A percentile compares a stretch with the other conserved stretches of the same genome.
These are phyloP conservation scores for Beauveria australis DNA, from an alignment of 2,329 filamentous ascomycete genomes.

Conservation along the genomic window DNA sequence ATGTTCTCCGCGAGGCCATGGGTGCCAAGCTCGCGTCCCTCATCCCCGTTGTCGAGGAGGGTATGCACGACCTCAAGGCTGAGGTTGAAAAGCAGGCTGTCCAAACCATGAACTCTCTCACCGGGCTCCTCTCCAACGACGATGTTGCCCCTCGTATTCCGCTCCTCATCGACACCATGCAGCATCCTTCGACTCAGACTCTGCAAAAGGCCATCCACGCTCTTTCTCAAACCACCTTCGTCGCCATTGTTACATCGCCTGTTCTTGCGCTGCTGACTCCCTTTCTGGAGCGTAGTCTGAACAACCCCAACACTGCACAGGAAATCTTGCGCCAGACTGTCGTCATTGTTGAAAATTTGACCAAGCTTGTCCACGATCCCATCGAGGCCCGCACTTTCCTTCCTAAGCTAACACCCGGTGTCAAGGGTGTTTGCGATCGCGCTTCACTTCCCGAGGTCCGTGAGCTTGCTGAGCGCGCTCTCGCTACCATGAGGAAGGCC, in stretches of 20 bases:
- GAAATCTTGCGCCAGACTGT: slow-evolving; percentile 94
- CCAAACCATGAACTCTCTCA: slow-evolving; percentile 85
- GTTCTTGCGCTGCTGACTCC: slow-evolving; percentile 91
- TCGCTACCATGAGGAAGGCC: slow-evolving; percentile 84
- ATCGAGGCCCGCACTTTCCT: slow-evolving; percentile 91
- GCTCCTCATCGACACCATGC: slow-evolving; percentile 88
- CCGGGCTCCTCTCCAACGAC: slow-evolving; percentile 87
- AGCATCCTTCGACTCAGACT: slow-evolving; percentile 80
- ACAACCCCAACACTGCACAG: slow-evolving; percentile 82
- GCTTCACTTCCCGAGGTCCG: slow-evolving; percentile 93
- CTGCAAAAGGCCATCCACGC: slow-evolving; percentile 95
- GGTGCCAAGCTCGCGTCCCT: slow-evolving; percentile 76
- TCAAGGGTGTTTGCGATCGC: slow-evolving; percentile 77
- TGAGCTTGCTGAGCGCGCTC: slow-evolving; percentile 73
- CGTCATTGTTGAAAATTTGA: slow-evolving; percentile 95
- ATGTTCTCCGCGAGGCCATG: slow-evolving; percentile 83
- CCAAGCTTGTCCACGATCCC: slow-evolving; percentile 92
- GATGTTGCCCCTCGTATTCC: slow-evolving; percentile 90
- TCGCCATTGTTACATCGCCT: slow-evolving; percentile 89
- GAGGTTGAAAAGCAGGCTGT: slow-evolving; percentile 86
- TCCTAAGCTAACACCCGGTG: slow-evolving; percentile 88
- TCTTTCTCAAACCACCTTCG: slow-evolving; percentile 95
- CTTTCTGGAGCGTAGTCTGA: slow-evolving; percentile 86
- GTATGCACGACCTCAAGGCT: slow-evolving; percentile 93
- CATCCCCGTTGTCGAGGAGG: slow-evolving; percentile 83